These are phyloP conservation scores for Colletotrichum cereale DNA, from an alignment of 2,329 filamentous ascomycete genomes.

Conservation along the genomic window DNA sequence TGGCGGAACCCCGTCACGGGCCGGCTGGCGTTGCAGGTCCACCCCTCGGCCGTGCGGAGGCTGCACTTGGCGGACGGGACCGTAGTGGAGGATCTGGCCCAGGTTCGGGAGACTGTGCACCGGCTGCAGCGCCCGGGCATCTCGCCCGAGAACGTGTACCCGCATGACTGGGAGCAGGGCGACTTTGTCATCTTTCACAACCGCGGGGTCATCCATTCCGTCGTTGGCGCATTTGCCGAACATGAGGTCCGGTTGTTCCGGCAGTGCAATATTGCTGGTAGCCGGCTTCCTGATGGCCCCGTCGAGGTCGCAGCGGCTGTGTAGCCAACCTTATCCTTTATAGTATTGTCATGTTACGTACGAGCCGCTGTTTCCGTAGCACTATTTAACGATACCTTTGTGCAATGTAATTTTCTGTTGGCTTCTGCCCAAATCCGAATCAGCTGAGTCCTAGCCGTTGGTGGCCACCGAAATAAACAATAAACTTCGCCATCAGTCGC, in stretches of 20 bases:
- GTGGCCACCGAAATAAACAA: neutral
- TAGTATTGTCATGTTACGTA: neutral
- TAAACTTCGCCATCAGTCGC: neutral
- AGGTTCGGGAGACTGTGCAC: constrained; percentile 77
- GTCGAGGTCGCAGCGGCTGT: constrained; percentile 21
- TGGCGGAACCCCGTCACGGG: constrained; percentile 83
- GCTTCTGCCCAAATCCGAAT: neutral
- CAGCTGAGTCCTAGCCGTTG: too few species aligned
- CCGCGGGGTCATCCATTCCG: constrained; percentile 79
- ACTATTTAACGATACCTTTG: neutral
- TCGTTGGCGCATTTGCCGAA: constrained; percentile 79
- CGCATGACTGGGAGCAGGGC: constrained; percentile 82
- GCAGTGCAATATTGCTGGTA: constrained; percentile 84
- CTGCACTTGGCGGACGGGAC: constrained; percentile 76
- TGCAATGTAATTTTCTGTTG: neutral
- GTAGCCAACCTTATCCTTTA: neutral
- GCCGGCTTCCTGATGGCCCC: constrained; percentile 66
- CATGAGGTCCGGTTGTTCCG: constrained; percentile 82
- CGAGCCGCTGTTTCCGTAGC: neutral
- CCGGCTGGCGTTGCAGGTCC: constrained; percentile 77
- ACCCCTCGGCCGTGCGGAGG: constrained; percentile 78
- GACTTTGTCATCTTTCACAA: constrained; percentile 86
- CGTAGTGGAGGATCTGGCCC: constrained; percentile 75
- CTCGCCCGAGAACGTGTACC: constrained; percentile 74
- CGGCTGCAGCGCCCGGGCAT: constrained; percentile 79